phyloP scores from a whole-genome alignment of 495 filamentous ascomycete species.

The Penicillium nucicola region DNA sequence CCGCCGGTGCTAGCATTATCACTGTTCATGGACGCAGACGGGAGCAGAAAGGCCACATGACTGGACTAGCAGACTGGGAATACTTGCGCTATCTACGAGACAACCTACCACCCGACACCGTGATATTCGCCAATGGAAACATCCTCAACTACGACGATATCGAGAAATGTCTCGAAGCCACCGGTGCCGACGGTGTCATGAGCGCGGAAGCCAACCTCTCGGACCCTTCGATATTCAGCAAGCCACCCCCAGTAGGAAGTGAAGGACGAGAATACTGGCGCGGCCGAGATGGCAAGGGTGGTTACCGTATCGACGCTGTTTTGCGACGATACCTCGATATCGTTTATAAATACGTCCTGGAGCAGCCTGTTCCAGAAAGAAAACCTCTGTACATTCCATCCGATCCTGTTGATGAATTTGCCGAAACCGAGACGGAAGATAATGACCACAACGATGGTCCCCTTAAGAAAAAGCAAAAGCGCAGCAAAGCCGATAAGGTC shows the following conservation, averaged over 20 bases:
- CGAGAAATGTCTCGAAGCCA: conserved; percentile 73
- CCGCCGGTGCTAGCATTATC: conserved; percentile 86
- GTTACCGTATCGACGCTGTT: conserved; percentile 85
- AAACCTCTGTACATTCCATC: conserved; percentile 72
- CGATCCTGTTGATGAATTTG: conserved; percentile 47
- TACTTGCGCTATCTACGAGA: conserved; percentile 79
- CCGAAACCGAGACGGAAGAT: conserved; percentile 29
- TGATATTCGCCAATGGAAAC: conserved; percentile 96
- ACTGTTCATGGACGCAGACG: conserved; percentile 86
- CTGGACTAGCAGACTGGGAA: conserved; percentile 89
- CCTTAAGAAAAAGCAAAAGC: conserved; percentile 62
- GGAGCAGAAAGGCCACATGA: conserved; percentile 96
- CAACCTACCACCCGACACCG: conserved; percentile 78
- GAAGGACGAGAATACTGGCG: conserved; percentile 82
- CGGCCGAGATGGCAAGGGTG: conserved; percentile 74
- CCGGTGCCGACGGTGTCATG: conserved; percentile 92
- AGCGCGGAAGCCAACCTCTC: conserved; percentile 90
- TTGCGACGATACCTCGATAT: conserved; percentile 88
- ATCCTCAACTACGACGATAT: conserved; percentile 81
- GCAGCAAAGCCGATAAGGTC: conserved; percentile 31
- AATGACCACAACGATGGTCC: conserved; percentile 38
- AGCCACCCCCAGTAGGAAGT: conserved; percentile 57
- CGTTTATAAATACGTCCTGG: conserved; percentile 70
- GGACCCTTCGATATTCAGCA: conserved; percentile 82
- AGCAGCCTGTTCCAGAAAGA: conserved; percentile 56